Evolutionary conservation across 352 stramenopile genomes (phyloP).

Genomic region (Globisporangium abappressorium): DNA sequence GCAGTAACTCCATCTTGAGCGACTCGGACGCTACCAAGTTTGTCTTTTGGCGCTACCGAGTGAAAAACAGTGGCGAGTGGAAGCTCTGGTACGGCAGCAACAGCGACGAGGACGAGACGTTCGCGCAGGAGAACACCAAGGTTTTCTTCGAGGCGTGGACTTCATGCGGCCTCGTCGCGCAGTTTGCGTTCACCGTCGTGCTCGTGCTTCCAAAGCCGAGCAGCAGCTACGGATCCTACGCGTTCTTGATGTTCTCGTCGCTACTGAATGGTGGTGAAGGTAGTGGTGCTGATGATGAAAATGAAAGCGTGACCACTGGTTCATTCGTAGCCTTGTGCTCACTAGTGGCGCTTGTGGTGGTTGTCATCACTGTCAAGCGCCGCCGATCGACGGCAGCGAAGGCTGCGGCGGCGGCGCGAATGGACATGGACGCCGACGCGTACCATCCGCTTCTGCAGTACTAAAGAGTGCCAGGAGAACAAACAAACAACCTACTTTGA

Average conservation of each 20-base stretch:
- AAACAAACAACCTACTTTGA: neutral
- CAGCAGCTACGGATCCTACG: conserved; percentile 1
- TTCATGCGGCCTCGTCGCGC: conserved; percentile 37
- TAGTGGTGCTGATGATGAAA: conserved; percentile 17
- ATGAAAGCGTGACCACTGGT: conserved; percentile 8
- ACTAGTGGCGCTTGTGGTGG: conserved; percentile 10
- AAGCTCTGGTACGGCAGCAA: conserved; percentile 28
- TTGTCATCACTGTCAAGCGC: conserved; percentile 37
- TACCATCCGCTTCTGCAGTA: conserved; percentile 60
- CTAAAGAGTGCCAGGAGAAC: neutral
- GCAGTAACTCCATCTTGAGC: conserved; percentile 14
- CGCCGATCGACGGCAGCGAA: conserved; percentile 11
- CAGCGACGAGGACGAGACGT: conserved; percentile 24
- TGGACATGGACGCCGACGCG: conserved; percentile 36
- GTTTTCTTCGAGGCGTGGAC: conserved; percentile 59
- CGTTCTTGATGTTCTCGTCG: conserved; percentile 11
- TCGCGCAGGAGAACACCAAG: conserved; percentile 35
- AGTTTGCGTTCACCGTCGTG: conserved; percentile 42
- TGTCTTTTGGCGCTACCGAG: conserved; percentile 64
- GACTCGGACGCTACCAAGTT: conserved; percentile 26
- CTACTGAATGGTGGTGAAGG: conserved; percentile 12
- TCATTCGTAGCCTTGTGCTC: conserved; percentile 7
- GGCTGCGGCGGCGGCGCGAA: conserved; percentile 6
- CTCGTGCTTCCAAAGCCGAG: conserved; percentile 48
- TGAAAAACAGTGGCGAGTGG: conserved; percentile 37